phyloP scores from a whole-genome alignment of 495 filamentous ascomycete genomes.

The Penicillium steckii region DNA sequence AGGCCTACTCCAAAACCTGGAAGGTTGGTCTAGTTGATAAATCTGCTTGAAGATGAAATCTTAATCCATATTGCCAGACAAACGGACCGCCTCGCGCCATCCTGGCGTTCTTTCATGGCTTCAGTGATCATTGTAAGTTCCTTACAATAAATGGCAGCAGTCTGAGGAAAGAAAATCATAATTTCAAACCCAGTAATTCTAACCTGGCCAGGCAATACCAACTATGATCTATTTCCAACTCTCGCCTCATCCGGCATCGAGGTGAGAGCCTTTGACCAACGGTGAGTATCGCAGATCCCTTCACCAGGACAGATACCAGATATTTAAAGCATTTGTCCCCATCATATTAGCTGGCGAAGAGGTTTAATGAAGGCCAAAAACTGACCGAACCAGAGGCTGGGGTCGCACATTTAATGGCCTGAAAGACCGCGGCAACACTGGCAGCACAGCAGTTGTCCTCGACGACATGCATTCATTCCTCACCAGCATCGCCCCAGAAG shows the following conservation, averaged over 20 bases:
- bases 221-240: slow-evolving; percentile 63
- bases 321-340: too few species aligned
- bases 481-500: slow-evolving; percentile 31
- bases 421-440: slow-evolving; percentile 63
- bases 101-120: slow-evolving; percentile 80
- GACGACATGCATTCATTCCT: slow-evolving; percentile 75
- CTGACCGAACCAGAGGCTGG: slow-evolving; percentile 44
- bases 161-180: background rate
- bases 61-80: too few species aligned
- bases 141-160: background rate
- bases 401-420: slow-evolving; percentile 47
- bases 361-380: background rate
- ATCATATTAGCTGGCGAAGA: too few species aligned
- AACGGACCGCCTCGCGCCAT: slow-evolving; percentile 56
- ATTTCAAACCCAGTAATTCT: background rate
- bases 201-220: slow-evolving; percentile 53
- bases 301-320: too few species aligned
- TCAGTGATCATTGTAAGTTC: slow-evolving; percentile 69
- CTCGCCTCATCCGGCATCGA: slow-evolving; percentile 72
- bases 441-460: slow-evolving; percentile 67
- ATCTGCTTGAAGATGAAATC: too few species aligned
- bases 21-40: slow-evolving; percentile 50
- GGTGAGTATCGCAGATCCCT: slow-evolving; percentile 35
- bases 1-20: slow-evolving; percentile 85
- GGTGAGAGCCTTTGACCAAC: slow-evolving; percentile 76